Evolutionary conservation across 768 basidiomycete genomes (phyloP), one percentile per base, ranked within the genome.

Genomic region (Xerocomellus chrysenteron): DNA sequence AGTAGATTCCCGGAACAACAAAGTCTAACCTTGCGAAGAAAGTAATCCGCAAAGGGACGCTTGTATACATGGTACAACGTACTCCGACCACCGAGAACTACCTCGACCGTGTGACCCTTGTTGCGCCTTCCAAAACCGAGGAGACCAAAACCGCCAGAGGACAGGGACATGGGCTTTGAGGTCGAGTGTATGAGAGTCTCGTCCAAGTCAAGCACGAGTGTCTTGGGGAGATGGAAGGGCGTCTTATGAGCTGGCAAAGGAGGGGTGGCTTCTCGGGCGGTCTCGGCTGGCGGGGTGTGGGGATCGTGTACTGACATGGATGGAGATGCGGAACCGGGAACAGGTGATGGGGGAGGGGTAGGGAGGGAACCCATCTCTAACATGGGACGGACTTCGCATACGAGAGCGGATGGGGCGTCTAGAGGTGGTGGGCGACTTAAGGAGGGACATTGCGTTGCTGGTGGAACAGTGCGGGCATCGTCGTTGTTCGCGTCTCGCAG

Each of bases 111-210:
- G 76, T 92, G 91, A 50, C 84, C 82, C 69, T 84, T 83, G 69
- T 88, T 84, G 64, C 82, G 72, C 63, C 82, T 66, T 50, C 81
- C 74, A 44, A 86, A 71, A 21, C 85, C 86, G 55, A 92, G 78
- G 14, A 90, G 74, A 35, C 87, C 84, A 2, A 82, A 80, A 24
- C 86, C 80, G 33, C 76, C 70, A 57, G 73, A 65, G 63, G 75
- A 65, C 9, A 78, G 70, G 49, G 76, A 71, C 35, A 89, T 78
- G 26, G 91, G 88, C 37, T 93, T 81, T 17, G 94, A 92, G 0
- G 97, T 98, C 2, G 95, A 97, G 69, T 99, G 97, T 55, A 98
- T 98, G 47, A 99, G 84, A 1, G 97, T 99, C 76, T 99, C 97
- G 71, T 99, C 97, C 50, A 99, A 80, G 75, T 99, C 97, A 43